These are phyloP conservation scores for Leptosphaerulina australis DNA, from an alignment of 2,329 filamentous ascomycete genomes.

Conservation along the genomic window DNA sequence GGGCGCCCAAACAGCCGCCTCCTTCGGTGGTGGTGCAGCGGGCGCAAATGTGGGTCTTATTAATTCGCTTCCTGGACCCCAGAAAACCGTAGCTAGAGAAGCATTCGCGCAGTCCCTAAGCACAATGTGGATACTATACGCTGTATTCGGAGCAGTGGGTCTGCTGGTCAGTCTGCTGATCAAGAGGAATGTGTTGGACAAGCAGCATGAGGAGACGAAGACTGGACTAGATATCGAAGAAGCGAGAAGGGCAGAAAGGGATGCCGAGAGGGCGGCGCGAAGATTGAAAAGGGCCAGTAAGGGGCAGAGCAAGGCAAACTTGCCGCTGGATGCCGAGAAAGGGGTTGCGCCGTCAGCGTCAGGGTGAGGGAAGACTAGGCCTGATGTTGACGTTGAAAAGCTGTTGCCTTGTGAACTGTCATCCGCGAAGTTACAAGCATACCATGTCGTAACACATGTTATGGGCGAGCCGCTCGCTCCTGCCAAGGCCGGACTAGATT, in stretches of 20 bases:
- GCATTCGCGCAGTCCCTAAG: constrained; percentile 54
- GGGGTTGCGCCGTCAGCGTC: not conserved
- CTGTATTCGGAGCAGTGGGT: constrained; percentile 49
- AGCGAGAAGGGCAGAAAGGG: constrained; percentile 46
- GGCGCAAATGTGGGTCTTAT: constrained; percentile 66
- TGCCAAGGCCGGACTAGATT: not conserved
- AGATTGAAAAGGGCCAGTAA: constrained; percentile 36
- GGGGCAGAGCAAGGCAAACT: constrained; percentile 12
- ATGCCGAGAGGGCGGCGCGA: constrained; percentile 40
- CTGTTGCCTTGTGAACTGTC: not conserved
- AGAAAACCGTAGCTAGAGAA: constrained; percentile 51
- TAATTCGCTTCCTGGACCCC: constrained; percentile 55
- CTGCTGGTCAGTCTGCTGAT: constrained; percentile 51
- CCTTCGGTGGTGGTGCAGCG: constrained; percentile 65
- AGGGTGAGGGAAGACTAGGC: constrained; percentile 3
- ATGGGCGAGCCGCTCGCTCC: not conserved
- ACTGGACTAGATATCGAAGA: constrained; percentile 54
- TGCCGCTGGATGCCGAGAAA: constrained; percentile 13
- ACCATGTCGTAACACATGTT: not conserved
- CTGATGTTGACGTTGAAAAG: not conserved
- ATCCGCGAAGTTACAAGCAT: not conserved
- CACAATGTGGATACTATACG: constrained; percentile 59
- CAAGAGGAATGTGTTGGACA: constrained; percentile 50
- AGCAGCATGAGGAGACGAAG: constrained; percentile 56
- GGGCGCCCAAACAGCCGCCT: constrained; percentile 56